A percentile compares a stretch with the other conserved stretches of the same genome.
Evolutionary conservation across 1,284 basidiomycete genomes (phyloP).

Genomic region (Austroboletus olivaceoglutinosus): DNA sequence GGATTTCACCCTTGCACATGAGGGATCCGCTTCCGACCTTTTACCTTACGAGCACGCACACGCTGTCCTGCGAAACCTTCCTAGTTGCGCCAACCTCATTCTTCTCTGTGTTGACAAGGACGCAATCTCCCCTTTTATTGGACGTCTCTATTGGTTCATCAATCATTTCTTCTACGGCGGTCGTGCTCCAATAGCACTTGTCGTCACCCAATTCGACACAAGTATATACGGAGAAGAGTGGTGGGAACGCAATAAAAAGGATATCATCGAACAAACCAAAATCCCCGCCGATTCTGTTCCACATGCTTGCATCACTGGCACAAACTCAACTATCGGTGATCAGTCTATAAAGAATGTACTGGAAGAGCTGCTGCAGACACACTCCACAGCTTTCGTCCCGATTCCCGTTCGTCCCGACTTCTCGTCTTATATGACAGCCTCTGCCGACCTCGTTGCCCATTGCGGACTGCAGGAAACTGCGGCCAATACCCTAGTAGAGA

Average conservation of each 20-base stretch:
- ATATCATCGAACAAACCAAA: not conserved
- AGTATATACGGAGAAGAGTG: not conserved
- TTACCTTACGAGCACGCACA: conserved; percentile 13
- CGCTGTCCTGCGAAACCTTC: conserved; percentile 1
- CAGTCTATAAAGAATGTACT: not conserved
- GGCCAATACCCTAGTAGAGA: not conserved
- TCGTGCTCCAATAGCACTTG: conserved; percentile 27
- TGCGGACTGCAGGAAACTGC: not conserved
- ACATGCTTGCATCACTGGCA: not conserved
- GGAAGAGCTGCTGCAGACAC: not conserved
- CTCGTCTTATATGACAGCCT: not conserved
- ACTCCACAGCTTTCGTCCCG: not conserved
- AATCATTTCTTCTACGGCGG: conserved; percentile 9
- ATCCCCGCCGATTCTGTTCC: not conserved
- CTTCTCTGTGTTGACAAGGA: conserved; percentile 6
- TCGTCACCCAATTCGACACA: conserved; percentile 31
- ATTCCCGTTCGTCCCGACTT: not conserved
- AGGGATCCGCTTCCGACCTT: not conserved
- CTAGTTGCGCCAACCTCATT: conserved; percentile 4
- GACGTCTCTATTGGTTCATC: conserved; percentile 7
- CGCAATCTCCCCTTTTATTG: not conserved
- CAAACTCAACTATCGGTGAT: not conserved
- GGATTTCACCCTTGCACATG: not conserved
- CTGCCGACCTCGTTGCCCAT: not conserved
- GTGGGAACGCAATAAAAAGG: conserved; percentile 5